A percentile compares a stretch with the other conserved stretches of the same genome.
Evolutionary conservation across 371 early-diverging fungal genomes (phyloP).

Genomic region (Rhizopus microsporus): DNA sequence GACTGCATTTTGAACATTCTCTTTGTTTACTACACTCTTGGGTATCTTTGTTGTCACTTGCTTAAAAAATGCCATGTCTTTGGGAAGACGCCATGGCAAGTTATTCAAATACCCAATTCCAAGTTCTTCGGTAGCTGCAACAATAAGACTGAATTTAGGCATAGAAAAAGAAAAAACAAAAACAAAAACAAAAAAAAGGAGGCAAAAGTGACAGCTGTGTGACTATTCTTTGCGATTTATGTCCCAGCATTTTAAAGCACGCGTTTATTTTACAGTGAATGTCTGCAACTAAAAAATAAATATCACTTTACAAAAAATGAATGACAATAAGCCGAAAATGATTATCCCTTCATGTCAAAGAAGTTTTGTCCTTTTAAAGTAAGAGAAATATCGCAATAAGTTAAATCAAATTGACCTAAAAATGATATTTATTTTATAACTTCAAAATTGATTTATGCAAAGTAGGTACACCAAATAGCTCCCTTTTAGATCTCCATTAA

Average conservation of each 20-base stretch:
- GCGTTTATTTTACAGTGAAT: too few species aligned
- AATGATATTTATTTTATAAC: not conserved
- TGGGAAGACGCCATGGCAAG: conserved; percentile 86
- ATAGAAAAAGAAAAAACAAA: not conserved
- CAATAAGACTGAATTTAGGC: conserved; percentile 64
- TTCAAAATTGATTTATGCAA: too few species aligned
- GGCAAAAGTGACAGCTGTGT: not conserved
- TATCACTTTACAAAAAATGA: too few species aligned
- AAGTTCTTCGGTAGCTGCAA: conserved; percentile 70
- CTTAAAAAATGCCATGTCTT: conserved; percentile 86
- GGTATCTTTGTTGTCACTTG: conserved; percentile 62
- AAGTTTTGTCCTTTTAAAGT: not conserved
- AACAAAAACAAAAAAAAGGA: not conserved
- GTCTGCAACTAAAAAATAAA: too few species aligned
- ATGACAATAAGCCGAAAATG: too few species aligned
- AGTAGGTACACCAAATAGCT: too few species aligned
- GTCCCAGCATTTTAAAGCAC: too few species aligned
- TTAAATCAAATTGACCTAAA: not conserved
- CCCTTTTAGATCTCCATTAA: too few species aligned
- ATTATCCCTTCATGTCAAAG: not conserved
- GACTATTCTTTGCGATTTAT: too few species aligned
- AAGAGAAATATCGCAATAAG: not conserved
- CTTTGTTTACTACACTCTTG: conserved; percentile 9
- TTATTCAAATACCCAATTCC: conserved; percentile 77
- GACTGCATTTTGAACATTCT: conserved; percentile 64